Evolutionary conservation across 768 basidiomycete genomes (phyloP).

Genomic region (Fomitopsis serialis): DNA sequence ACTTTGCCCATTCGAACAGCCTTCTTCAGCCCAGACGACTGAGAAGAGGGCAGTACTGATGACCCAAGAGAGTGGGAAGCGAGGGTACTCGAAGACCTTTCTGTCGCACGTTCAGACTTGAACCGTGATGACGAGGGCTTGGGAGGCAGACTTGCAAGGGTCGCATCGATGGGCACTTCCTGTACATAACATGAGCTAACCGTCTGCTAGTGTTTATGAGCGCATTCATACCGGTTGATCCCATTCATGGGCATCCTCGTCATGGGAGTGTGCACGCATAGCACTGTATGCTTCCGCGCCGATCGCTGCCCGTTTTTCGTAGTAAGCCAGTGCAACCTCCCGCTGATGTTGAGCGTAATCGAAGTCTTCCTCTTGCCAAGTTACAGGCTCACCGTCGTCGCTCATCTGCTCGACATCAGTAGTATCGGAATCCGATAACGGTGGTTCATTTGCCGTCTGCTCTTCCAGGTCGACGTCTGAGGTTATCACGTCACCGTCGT

Average conservation of each 20-base stretch:
- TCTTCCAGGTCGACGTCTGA: slow-evolving; percentile 19
- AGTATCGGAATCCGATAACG: not conserved
- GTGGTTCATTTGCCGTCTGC: slow-evolving; percentile 21
- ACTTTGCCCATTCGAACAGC: slow-evolving; percentile 26
- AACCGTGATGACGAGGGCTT: slow-evolving; percentile 60
- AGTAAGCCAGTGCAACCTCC: slow-evolving; percentile 69
- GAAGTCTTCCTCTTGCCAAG: slow-evolving; percentile 51
- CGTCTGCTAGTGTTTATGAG: not conserved
- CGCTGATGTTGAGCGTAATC: slow-evolving; percentile 66
- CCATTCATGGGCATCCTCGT: slow-evolving; percentile 33
- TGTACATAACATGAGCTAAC: slow-evolving; percentile 15
- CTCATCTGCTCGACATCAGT: slow-evolving; percentile 1
- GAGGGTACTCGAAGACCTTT: slow-evolving; percentile 11
- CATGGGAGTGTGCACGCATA: slow-evolving; percentile 42
- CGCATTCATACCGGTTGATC: slow-evolving; percentile 34
- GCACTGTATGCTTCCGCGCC: slow-evolving; percentile 48
- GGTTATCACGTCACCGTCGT: slow-evolving; percentile 23
- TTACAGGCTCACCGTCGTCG: slow-evolving; percentile 31
- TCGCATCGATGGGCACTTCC: slow-evolving; percentile 40
- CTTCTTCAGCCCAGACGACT: slow-evolving; percentile 17
- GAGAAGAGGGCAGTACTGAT: slow-evolving; percentile 25
- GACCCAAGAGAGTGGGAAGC: slow-evolving; percentile 25
- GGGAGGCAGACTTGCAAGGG: slow-evolving; percentile 30
- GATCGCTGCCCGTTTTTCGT: slow-evolving; percentile 52
- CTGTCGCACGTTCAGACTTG: slow-evolving; percentile 41